A percentile compares a stretch with the other conserved stretches of the same genome.
Evolutionary conservation across 2,329 filamentous ascomycete species (phyloP).

Genomic region (Bertia moriformis): DNA sequence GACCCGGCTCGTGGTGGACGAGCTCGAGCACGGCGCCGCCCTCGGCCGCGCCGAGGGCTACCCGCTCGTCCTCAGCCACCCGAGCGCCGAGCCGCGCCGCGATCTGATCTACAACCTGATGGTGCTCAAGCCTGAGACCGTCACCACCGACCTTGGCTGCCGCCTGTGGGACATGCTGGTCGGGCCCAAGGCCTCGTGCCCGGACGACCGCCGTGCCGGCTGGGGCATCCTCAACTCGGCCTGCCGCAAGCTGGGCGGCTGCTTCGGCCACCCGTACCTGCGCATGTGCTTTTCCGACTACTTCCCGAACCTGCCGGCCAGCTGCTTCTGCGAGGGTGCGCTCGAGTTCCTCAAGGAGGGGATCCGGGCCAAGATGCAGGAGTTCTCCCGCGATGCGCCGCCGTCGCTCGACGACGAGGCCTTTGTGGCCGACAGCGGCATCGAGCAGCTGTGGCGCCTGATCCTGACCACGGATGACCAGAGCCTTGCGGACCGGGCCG

Average conservation of each 20-base stretch:
- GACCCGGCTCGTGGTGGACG: slow-evolving; percentile 44
- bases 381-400: too few species aligned
- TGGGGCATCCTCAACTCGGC: slow-evolving; percentile 54
- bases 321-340: slow-evolving; percentile 43
- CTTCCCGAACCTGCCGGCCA: slow-evolving; percentile 38
- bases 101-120: slow-evolving; percentile 46
- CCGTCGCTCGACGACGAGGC: slow-evolving; percentile 36
- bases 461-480: slow-evolving; percentile 53
- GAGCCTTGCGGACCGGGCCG: slow-evolving; percentile 54
- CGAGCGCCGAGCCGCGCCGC: slow-evolving; percentile 34
- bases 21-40: slow-evolving; percentile 41
- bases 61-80: slow-evolving; percentile 27
- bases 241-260: neutral
- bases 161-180: slow-evolving; percentile 63
- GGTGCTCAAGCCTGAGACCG: slow-evolving; percentile 38
- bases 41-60: slow-evolving; percentile 24
- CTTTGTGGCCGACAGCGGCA: slow-evolving; percentile 33
- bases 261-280: slow-evolving; percentile 40
- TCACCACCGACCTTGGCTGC: slow-evolving; percentile 45
- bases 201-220: slow-evolving; percentile 46
- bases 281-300: slow-evolving; percentile 36
- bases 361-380: slow-evolving; percentile 29
- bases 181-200: slow-evolving; percentile 42
- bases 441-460: slow-evolving; percentile 72
- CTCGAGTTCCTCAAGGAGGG: slow-evolving; percentile 46